These are phyloP conservation scores for Pestalotiopsis sp. DNA, from an alignment of 2,329 filamentous ascomycete species.

Conservation along the genomic window DNA sequence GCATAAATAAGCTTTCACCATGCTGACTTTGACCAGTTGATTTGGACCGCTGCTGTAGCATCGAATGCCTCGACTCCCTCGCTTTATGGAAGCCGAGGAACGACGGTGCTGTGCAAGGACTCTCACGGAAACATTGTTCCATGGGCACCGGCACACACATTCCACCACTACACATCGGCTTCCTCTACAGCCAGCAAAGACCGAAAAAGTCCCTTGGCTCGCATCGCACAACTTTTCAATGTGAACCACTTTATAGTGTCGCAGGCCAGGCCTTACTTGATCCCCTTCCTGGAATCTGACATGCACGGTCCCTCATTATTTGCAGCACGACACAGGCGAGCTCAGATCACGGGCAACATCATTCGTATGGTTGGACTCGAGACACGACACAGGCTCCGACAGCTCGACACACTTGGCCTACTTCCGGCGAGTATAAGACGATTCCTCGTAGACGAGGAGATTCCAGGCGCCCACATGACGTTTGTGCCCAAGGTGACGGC, in stretches of 20 bases:
- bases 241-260: slow-evolving; percentile 95
- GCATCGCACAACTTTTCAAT: slow-evolving; percentile 82
- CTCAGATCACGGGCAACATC: slow-evolving; percentile 57
- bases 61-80: slow-evolving; percentile 69
- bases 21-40: slow-evolving; percentile 51
- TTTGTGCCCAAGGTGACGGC: slow-evolving; percentile 78
- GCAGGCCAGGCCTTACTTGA: slow-evolving; percentile 85
- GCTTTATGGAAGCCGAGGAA: slow-evolving; percentile 64
- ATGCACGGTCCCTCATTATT: slow-evolving; percentile 72
- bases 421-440: slow-evolving; percentile 70
- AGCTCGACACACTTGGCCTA: slow-evolving; percentile 75
- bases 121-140: slow-evolving; percentile 70
- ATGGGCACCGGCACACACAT: slow-evolving; percentile 68
- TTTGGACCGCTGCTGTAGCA: slow-evolving; percentile 77
- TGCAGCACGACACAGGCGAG: slow-evolving; percentile 58
- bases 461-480: slow-evolving; percentile 76
- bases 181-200: slow-evolving; percentile 64
- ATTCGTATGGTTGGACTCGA: slow-evolving; percentile 73
- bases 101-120: slow-evolving; percentile 74
- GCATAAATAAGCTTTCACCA: neutral
- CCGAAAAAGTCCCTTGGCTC: slow-evolving; percentile 61
- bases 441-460: slow-evolving; percentile 79
- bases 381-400: slow-evolving; percentile 75
- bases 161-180: slow-evolving; percentile 67
- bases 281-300: slow-evolving; percentile 80